These are phyloP conservation scores for Saccharum officinarum DNA, from an alignment of 176 grass and related monocot species.

Conservation along the genomic window DNA sequence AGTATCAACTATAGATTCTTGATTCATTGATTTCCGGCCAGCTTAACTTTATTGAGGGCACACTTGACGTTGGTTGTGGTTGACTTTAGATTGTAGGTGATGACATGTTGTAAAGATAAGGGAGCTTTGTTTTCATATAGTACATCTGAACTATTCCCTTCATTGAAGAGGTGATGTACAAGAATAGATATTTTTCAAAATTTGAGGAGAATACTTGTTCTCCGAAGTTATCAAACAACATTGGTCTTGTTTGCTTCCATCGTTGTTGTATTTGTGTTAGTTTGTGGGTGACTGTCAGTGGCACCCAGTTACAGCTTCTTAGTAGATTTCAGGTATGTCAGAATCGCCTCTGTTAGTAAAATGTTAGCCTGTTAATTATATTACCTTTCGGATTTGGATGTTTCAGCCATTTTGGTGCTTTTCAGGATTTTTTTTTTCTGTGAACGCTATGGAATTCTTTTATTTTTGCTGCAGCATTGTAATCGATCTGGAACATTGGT, in stretches of 20 bases:
- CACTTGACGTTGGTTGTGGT: constrained; percentile 14
- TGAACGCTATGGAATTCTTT: background rate
- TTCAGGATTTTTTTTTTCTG: background rate
- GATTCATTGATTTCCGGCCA: constrained; percentile 49
- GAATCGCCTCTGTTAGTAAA: background rate
- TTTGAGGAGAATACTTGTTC: constrained; percentile 41
- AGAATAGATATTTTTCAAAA: constrained; percentile 13
- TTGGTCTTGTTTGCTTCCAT: background rate
- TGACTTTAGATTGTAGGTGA: constrained; percentile 32
- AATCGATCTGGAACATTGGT: background rate
- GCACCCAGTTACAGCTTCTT: background rate
- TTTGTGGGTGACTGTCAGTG: background rate
- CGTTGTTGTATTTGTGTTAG: background rate
- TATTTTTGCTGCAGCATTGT: background rate
- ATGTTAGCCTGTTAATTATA: background rate
- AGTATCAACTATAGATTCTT: constrained; percentile 47
- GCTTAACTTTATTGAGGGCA: constrained; percentile 26
- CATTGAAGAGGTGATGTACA: constrained; percentile 34
- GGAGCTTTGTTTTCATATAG: constrained; percentile 22
- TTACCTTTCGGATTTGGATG: constrained; percentile 18
- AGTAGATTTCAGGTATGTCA: constrained; percentile 9
- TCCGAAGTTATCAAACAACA: background rate
- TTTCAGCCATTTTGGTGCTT: background rate
- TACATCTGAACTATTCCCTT: constrained; percentile 11
- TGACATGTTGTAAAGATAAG: constrained; percentile 36